Percentiles rank a stretch among this genome's conserved stretches.
Evolutionary conservation across 1,139 yeast species (phyloP).

Genomic region (Yamadazyma blattariae): DNA sequence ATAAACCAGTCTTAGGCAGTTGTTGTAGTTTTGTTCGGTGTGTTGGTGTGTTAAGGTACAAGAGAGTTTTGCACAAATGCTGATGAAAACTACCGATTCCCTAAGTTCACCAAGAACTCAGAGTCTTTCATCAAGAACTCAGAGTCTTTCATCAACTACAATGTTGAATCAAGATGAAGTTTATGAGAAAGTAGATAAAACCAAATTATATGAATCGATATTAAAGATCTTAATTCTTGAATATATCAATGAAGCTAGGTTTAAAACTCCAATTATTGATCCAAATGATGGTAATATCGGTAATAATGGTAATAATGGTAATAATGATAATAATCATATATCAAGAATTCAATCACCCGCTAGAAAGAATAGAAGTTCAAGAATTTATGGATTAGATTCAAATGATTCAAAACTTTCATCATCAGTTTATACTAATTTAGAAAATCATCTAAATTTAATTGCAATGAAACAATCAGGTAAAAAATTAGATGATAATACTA

Average conservation of each 20-base stretch:
- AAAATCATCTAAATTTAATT: conserved; percentile 46
- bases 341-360: conserved; percentile 11
- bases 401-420: conserved; percentile 40
- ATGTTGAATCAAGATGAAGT: conserved; percentile 19
- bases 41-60: too few species aligned
- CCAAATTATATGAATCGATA: conserved; percentile 37
- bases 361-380: conserved; percentile 11
- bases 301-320: background rate
- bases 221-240: conserved; percentile 52
- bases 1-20: too few species aligned
- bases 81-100: conserved; percentile 4
- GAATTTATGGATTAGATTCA: conserved; percentile 14
- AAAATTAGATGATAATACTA: conserved; percentile 32
- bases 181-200: conserved; percentile 25
- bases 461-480: conserved; percentile 51
- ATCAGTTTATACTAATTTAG: conserved; percentile 45
- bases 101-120: conserved; percentile 7
- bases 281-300: background rate
- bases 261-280: conserved; percentile 36
- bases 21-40: too few species aligned
- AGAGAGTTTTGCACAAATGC: too few species aligned
- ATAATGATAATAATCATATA: background rate
- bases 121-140: conserved; percentile 14
- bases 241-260: conserved; percentile 58
- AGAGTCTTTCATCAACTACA: conserved; percentile 22